Percentiles rank a stretch among this genome's conserved stretches.
phyloP scores from a whole-genome alignment of 352 stramenopile species.

The Globisporangium camurandrum region DNA sequence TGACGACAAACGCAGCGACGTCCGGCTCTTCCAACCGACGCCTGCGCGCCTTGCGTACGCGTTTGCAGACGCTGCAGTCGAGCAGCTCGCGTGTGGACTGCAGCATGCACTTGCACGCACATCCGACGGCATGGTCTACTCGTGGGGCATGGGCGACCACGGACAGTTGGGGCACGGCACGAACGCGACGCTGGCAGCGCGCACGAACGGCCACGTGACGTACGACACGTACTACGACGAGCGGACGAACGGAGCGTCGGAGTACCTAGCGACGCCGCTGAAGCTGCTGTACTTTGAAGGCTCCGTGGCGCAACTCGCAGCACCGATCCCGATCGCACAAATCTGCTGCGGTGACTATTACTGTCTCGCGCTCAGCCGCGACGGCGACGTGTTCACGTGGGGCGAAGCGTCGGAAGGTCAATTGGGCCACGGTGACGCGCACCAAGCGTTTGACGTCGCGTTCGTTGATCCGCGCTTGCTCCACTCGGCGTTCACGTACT shows the following conservation, averaged over 20 bases:
- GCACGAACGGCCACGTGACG: slow-evolving; percentile 20
- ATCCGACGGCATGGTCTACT: slow-evolving; percentile 48
- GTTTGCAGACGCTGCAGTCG: slow-evolving; percentile 19
- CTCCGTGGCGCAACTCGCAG: slow-evolving; percentile 39
- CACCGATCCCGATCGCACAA: slow-evolving; percentile 43
- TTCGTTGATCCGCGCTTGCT: slow-evolving; percentile 54
- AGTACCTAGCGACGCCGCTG: slow-evolving; percentile 36
- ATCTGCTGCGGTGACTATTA: slow-evolving; percentile 71
- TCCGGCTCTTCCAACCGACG: slow-evolving; percentile 9
- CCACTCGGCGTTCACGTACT: slow-evolving; percentile 64
- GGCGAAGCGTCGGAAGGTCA: slow-evolving; percentile 69
- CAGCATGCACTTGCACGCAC: slow-evolving; percentile 49
- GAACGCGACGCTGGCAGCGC: slow-evolving; percentile 31
- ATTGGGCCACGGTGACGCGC: slow-evolving; percentile 48
- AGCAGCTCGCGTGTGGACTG: slow-evolving; percentile 38
- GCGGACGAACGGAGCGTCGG: slow-evolving; percentile 28
- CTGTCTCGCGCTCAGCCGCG: slow-evolving; percentile 46
- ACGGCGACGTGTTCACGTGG: slow-evolving; percentile 68
- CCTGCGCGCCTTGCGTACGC: slow-evolving; percentile 23
- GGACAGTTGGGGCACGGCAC: slow-evolving; percentile 64
- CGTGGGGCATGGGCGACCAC: slow-evolving; percentile 76
- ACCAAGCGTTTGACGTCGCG: slow-evolving; percentile 47
- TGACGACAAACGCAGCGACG: not conserved
- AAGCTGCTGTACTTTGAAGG: slow-evolving; percentile 63
- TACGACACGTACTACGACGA: slow-evolving; percentile 51